Evolutionary conservation across 2,329 filamentous ascomycete species (phyloP).

Genomic region (Xylariaceae sp.): DNA sequence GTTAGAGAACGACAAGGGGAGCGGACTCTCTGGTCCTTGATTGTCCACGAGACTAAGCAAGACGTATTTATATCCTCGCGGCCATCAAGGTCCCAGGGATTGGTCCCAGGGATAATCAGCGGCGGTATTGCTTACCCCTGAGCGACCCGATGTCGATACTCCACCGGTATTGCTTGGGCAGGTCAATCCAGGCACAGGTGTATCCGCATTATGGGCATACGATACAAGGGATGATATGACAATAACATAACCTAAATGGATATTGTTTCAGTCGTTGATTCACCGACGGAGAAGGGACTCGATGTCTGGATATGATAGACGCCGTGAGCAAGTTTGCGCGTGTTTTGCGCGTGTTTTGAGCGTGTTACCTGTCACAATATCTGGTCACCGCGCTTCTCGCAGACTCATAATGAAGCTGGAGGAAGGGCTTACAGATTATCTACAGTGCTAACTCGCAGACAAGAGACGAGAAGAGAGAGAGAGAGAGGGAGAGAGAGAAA

Average conservation of each 20-base stretch:
- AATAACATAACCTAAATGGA: no score
- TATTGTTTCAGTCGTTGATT: no score
- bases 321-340: slow-evolving; percentile 32
- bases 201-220: no score
- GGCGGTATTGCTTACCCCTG: not conserved
- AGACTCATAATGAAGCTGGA: no score
- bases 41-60: not conserved
- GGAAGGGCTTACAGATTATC: no score
- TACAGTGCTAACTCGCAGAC: no score
- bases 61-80: not conserved
- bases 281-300: not conserved
- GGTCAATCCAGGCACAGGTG: no score
- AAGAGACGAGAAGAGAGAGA: no score
- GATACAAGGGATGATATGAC: no score
- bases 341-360: no score
- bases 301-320: not conserved
- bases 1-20: not conserved
- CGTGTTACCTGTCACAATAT: slow-evolving; percentile 12
- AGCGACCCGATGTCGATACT: not conserved
- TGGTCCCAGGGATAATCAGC: not conserved
- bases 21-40: not conserved
- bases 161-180: not conserved
- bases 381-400: no score
- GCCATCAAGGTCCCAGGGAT: slow-evolving; percentile 8
- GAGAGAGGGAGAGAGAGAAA: no score